These are phyloP conservation scores for Claviceps purpurea DNA, from an alignment of 2,329 filamentous ascomycete species.

Conservation along the genomic window DNA sequence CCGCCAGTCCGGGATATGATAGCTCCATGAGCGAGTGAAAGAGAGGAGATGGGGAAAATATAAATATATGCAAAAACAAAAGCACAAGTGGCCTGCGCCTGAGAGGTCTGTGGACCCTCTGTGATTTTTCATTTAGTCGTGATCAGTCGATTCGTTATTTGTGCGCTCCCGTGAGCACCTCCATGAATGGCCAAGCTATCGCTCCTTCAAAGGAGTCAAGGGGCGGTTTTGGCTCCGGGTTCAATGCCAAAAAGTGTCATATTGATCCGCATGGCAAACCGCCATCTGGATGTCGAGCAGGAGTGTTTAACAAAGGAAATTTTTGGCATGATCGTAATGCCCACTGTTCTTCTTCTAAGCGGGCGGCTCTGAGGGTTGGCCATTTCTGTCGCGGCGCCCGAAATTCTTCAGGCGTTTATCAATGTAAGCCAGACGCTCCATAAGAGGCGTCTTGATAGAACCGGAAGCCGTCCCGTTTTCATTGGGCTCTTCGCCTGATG, in stretches of 20 bases:
- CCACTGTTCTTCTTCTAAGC: constrained; percentile 15
- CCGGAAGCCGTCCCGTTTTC: constrained; percentile 3
- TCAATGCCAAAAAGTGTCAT: background rate
- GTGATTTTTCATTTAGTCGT: constrained; percentile 4
- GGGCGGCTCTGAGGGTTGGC: constrained; percentile 36
- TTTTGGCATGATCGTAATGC: background rate
- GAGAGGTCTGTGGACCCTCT: constrained; percentile 2
- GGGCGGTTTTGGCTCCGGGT: background rate
- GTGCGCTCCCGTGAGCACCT: background rate
- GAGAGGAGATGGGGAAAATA: background rate
- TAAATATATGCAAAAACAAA: constrained; percentile 5
- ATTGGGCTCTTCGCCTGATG: constrained; percentile 20
- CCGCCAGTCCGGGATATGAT: background rate
- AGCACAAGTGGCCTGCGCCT: constrained; percentile 1
- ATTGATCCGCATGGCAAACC: constrained; percentile 2
- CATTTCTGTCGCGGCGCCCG: constrained; percentile 28
- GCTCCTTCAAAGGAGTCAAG: too few species aligned
- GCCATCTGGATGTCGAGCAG: background rate
- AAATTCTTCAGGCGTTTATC: constrained; percentile 44
- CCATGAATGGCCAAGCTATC: background rate
- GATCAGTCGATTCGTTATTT: constrained; percentile 3
- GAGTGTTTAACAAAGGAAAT: background rate
- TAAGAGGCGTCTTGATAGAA: constrained; percentile 30
- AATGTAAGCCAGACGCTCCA: constrained; percentile 41
- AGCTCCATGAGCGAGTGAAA: background rate